Evolutionary conservation across 2,329 filamentous ascomycete genomes (phyloP), one percentile per base, ranked within the genome.

Genomic region (Thermomyces lanuginosus): DNA sequence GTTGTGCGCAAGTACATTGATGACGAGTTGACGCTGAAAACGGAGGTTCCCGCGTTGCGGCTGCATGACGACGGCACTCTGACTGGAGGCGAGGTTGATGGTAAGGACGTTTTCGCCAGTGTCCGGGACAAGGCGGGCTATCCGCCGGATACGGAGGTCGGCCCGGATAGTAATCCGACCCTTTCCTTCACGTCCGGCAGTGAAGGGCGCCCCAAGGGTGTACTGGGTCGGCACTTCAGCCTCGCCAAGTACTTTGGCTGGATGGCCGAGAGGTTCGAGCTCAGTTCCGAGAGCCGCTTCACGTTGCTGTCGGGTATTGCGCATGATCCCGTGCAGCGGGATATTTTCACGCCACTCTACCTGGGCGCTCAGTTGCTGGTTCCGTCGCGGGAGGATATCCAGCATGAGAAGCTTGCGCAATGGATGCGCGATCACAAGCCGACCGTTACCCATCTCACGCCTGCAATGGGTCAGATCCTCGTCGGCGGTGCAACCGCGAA

Each of bases 391-490:
- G 83, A 92, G 36, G 73, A 83, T 40, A 95, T 95, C 33, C 69
- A 76, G 28, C 78, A 93, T 48, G 84, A 92, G 54, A 73, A 65
- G 41, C 61, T 93, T 8, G 76, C 76, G 4, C 82, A 92, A 45
- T 98, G 89, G 89, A 81, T 93, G 66, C 63, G 65, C 27, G 69
- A 76, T 27, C 69, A 78, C 44, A 58, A 66, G 29, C 71, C 78
- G 2, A 92, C 75, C 9, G 78, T 83, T 11, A 82, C 77, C 8
- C 89, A 95, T 53, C 58, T 95, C 20, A 98, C 89, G 1, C 89
- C 89, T 6, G 89, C 89, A 31, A 93, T 95, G 84, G 84, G 84
- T 29, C 81, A 93, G 42, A 89, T 95, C 34, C 60, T 95, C 2
- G 75, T 86, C n/a, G 84, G 83, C 22, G 81, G 79, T 38, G 78